Evolutionary conservation across 2,329 filamentous ascomycete species (phyloP), one percentile per base, ranked within the genome.

Genomic region (Fusarium sp.): DNA sequence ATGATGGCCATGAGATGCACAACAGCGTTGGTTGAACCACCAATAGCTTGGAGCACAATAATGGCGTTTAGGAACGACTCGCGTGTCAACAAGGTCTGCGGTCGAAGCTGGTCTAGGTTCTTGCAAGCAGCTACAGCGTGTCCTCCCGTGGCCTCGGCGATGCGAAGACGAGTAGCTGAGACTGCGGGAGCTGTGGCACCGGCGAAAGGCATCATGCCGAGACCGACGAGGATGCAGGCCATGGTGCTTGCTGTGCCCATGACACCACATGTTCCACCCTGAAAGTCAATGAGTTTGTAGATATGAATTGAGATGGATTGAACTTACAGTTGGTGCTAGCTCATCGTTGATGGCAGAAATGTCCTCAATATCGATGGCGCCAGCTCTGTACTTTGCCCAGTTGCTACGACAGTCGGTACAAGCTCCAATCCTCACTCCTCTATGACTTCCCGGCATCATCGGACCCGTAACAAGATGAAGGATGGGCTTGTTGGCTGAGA

Each of bases 201-300:
- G 7, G 91, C 91, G 9, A 95, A 92, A 1, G 95, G 88, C 68
- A 94, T 93, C 75, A 97, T 86, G n/a, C 95, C 95, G 77, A 97
- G 91, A 0, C 91, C 94, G 71, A 95, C 94, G 24, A 95, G 93
- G 18, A 94, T 90, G 7, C 93, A 95, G 1, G 94, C 93, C 94
- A 97, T 96, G 2, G 94, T 97, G 79, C 95, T 96, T 8, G 95
- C 95, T 0, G 95, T 97, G 73, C 94, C 97, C 95, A 97, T 97
- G 20, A 95, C 95, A 56, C 94, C 94, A 74, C 95, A 97, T 1
- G 94, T 95, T 33, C 95, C 95, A 2, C 91, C 90, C 86, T 45
- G 0, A 22, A 10, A 41, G 14, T 1, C 24, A 7, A 18, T 18
- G 43, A 20, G 24, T 18, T 35, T 39, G 7, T 18, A 39, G n/a